Evolutionary conservation across 192 early-diverging fungal genomes (phyloP), one percentile per base, ranked within the genome.

Genomic region (Coemansia sp.): DNA sequence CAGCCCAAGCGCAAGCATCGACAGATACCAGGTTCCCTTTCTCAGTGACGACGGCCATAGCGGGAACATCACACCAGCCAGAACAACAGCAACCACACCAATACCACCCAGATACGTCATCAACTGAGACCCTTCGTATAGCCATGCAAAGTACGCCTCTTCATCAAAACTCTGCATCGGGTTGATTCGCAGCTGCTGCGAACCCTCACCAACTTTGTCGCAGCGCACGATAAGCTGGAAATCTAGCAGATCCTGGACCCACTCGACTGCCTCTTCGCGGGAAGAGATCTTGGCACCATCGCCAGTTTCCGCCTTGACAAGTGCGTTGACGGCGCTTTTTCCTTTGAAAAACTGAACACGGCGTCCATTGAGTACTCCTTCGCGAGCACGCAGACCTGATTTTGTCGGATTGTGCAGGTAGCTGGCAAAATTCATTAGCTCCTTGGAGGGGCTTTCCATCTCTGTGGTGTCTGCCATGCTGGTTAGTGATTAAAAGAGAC

Each of bases 11-110:
- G 93, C 82, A 32, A 86, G 87, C 60, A 95, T 85, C 56, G 89
- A 91, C 33, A 96, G 74, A 71, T 98, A 98, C 87, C 94, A 96
- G 16, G 94, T 94, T 66, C 91, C 91, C 52, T 88, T 74, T 29
- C 93, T 82, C 56, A 98, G 81, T 45, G 85, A 72, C 7, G 86
- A 76, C 7, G 96, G 96, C 96, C 96, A 98, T 29, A 98, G 85
- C 32, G 95, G 97, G 86, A 99, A 99, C 88, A 99, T 89, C 61
- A 99, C 97, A 61, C 91, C 95, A 1, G 93, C 91, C 68, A 99
- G 86, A 28, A 93, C 89, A 14, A 93, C 79, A 4, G 84, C 75
- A 42, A 99, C 79, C 25, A 99, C 77, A 22, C 85, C 91, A 32
- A 86, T 84, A 6, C 92, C 95, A 51, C 93, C 89, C 58, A 96